Conservation (phyloP, 2,329 filamentous ascomycete species). For the Byssoonygena ceratinophila region DNA sequence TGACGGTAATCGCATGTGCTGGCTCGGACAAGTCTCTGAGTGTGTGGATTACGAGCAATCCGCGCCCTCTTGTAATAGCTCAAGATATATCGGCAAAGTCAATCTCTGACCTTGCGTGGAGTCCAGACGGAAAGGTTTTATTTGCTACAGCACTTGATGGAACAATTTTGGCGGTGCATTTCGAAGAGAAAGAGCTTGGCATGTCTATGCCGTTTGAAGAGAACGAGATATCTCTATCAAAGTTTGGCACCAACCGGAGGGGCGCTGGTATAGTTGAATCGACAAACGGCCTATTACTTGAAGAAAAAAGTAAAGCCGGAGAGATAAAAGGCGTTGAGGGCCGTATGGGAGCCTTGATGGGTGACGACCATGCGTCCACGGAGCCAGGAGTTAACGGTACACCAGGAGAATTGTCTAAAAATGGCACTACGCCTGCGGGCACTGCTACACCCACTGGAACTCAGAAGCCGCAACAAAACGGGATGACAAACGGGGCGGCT, state of each 20-base stretch:
- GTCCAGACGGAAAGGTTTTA: conserved; percentile 76
- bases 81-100: conserved; percentile 84
- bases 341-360: conserved; percentile 97
- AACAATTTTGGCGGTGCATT: conserved; percentile 68
- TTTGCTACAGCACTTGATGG: conserved; percentile 85
- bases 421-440: conserved; percentile 35
- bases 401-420: conserved; percentile 30
- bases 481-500: conserved; percentile 21
- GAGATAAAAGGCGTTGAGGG: conserved; percentile 85
- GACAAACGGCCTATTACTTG: conserved; percentile 73
- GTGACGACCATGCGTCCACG: conserved; percentile 54
- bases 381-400: conserved; percentile 44
- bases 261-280: conserved; percentile 87
- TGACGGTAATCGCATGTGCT: conserved; percentile 92
- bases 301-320: conserved; percentile 83
- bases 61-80: conserved; percentile 76
- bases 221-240: conserved; percentile 84
- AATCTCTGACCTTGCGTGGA: conserved; percentile 90
- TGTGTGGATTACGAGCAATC: conserved; percentile 95
- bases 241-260: conserved; percentile 79
- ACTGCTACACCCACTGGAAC: conserved; percentile 25
- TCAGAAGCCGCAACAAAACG: conserved; percentile 31
- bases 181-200: conserved; percentile 77
- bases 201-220: conserved; percentile 78
- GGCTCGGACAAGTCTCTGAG: conserved; percentile 94